Base-by-base conservation (phyloP, 306 rosid genomes). In the Ziziphus jujuba region DNA sequence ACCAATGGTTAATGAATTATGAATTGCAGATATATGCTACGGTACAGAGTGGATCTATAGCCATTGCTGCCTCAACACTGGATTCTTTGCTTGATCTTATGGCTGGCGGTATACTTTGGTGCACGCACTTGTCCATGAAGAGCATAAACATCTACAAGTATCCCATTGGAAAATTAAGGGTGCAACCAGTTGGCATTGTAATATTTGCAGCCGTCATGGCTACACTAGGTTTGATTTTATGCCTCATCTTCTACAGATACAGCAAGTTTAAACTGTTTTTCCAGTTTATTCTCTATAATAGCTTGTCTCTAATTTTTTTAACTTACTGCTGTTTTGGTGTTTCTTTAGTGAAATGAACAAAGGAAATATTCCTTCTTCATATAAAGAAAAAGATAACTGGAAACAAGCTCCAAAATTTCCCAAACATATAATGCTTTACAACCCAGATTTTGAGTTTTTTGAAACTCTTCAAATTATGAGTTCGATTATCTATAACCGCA, bases 141-240 rank as follows among this genome's bases (percentile, higher is more conserved):
- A 77, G 51, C 76, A 77, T 84, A 69, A 89, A 87, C 76, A 87
- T 89, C 19, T 89, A 89, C 33, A 43, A 79, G 55, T 87, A 84
- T 56, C 96, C 96, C 1, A 89, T 89, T 22, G 96, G 96, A 44
- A 89, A 89, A 67, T 53, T 89, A 67, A 82, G 96, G 50, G 80
- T 89, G 62, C 96, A 89, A 67, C 93, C 96, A 16, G 96, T 89
- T 7, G 96, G 96, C 44, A 89, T 89, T 25, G 77, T 89, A 61
- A 75, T 89, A 51, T 89, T 89, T 73, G 96, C 96, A 1, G 93
- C 91, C 43, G 12, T 89, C 62, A 89, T 89, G 96, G 96, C 96
- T 31, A 87, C 96, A 34, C 89, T 89, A 12, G 96, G 87, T 82
- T 62, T 8, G 74, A 48, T 62, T 75, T 74, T 10, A 45, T 31